A percentile compares a stretch with the other conserved stretches of the same genome.
Conservation (phyloP, 768 basidiomycete genomes). For the Panaeolus cyanescens region DNA sequence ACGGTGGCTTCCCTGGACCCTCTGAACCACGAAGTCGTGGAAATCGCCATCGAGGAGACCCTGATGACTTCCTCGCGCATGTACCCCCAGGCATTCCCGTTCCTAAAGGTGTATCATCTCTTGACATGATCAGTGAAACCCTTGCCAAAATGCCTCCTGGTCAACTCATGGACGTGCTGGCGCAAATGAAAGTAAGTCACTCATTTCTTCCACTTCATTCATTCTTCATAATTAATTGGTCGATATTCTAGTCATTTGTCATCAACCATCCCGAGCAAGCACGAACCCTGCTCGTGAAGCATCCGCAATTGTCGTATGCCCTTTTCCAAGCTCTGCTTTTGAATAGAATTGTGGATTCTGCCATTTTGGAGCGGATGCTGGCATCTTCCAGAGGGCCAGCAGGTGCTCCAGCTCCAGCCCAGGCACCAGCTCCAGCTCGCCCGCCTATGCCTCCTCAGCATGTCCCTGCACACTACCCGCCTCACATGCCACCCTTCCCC, state of each 20-base stretch:
- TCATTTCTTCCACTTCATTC: conserved; percentile 4
- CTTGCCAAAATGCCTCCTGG: conserved; percentile 81
- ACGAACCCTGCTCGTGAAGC: conserved; percentile 68
- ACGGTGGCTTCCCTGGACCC: conserved; percentile 60
- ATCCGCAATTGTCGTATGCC: conserved; percentile 95
- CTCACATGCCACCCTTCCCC: conserved; percentile 33
- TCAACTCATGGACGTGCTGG: conserved; percentile 90
- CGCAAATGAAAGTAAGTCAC: conserved; percentile 91
- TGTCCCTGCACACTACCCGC: conserved; percentile 35
- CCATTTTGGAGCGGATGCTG: conserved; percentile 74
- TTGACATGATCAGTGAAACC: conserved; percentile 85
- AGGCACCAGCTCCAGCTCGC: conserved; percentile 18
- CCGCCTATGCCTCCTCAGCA: conserved; percentile 29
- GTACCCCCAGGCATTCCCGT: conserved; percentile 80
- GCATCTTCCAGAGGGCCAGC: conserved; percentile 35
- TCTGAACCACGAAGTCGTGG: conserved; percentile 55
- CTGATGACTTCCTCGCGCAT: conserved; percentile 57
- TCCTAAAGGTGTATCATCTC: conserved; percentile 65
- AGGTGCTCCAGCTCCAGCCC: conserved; percentile 16
- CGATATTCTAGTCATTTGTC: conserved; percentile 75
- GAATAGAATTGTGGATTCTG: conserved; percentile 91
- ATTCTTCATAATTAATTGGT: background rate
- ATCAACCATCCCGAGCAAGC: conserved; percentile 92
- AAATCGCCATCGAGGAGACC: conserved; percentile 38
- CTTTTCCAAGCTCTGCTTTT: conserved; percentile 92